phyloP scores from a whole-genome alignment of 805 yeast genomes.

The Isabelozyma heimii region DNA sequence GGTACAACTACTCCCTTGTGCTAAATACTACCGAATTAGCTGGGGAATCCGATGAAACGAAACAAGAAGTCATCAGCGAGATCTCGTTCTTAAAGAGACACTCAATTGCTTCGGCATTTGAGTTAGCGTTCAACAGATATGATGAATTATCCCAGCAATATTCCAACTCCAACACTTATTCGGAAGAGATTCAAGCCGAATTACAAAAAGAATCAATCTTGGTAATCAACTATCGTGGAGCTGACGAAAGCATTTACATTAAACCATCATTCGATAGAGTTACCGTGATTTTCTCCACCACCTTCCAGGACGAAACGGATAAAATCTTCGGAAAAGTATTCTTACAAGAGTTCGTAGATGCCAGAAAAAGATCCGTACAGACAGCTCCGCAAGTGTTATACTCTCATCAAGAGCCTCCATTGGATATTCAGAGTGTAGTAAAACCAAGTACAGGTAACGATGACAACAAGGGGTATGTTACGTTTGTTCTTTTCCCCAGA shows the following conservation, averaged over 20 bases:
- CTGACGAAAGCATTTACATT: constrained; percentile 82
- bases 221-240: constrained; percentile 80
- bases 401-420: constrained; percentile 88
- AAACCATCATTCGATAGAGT: constrained; percentile 94
- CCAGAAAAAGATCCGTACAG: constrained; percentile 92
- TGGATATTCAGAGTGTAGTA: constrained; percentile 53
- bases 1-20: constrained; percentile 76
- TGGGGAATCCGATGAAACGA: constrained; percentile 44
- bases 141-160: constrained; percentile 56
- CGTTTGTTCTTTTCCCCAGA: constrained; percentile 78
- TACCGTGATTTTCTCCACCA: constrained; percentile 91
- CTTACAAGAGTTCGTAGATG: constrained; percentile 91
- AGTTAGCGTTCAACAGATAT: constrained; percentile 77
- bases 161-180: constrained; percentile 41
- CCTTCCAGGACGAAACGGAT: constrained; percentile 96
- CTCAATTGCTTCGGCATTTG: constrained; percentile 90
- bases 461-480: constrained; percentile 49
- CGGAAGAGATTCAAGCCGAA: constrained; percentile 43
- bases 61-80: constrained; percentile 53
- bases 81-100: constrained; percentile 79
- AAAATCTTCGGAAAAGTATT: constrained; percentile 86
- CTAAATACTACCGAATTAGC: constrained; percentile 51
- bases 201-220: constrained; percentile 55
- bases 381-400: constrained; percentile 97
- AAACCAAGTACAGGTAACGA: constrained; percentile 31